phyloP scores from a whole-genome alignment of 169 alveolate genomes.

The Eimeria zaria region DNA sequence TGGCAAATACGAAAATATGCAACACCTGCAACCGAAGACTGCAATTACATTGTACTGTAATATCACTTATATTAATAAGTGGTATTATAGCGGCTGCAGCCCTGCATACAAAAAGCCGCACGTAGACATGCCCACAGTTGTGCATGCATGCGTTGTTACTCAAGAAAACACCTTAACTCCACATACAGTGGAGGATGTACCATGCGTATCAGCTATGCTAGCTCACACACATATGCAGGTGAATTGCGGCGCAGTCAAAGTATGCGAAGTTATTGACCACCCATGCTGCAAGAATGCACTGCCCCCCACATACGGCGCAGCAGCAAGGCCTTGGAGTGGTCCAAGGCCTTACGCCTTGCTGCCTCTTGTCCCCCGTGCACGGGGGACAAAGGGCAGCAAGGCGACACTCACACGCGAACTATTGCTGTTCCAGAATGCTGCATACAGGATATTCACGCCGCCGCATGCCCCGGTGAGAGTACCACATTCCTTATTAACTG shows the following conservation, averaged over 20 bases:
- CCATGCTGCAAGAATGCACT: background rate
- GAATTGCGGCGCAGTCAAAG: no score
- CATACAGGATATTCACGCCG: background rate
- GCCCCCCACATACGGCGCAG: background rate
- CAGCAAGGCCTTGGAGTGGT: background rate
- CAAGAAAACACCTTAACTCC: no score
- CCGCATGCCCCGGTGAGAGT: background rate
- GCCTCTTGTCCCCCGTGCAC: background rate
- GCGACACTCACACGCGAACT: background rate
- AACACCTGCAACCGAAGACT: background rate
- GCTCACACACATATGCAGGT: background rate
- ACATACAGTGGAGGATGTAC: background rate
- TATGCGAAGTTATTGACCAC: background rate
- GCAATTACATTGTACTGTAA: no score
- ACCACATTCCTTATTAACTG: background rate
- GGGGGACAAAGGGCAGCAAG: background rate
- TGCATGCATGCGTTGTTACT: background rate
- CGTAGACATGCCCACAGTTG: background rate
- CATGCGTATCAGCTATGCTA: background rate
- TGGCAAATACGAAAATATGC: background rate
- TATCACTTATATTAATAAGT: no score
- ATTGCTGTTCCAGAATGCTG: background rate
- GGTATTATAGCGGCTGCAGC: no score
- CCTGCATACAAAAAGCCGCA: background rate
- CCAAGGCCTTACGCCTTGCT: background rate